These are phyloP conservation scores for Trichoderma arundinaceum DNA, from an alignment of 2,329 filamentous ascomycete species.

Conservation along the genomic window DNA sequence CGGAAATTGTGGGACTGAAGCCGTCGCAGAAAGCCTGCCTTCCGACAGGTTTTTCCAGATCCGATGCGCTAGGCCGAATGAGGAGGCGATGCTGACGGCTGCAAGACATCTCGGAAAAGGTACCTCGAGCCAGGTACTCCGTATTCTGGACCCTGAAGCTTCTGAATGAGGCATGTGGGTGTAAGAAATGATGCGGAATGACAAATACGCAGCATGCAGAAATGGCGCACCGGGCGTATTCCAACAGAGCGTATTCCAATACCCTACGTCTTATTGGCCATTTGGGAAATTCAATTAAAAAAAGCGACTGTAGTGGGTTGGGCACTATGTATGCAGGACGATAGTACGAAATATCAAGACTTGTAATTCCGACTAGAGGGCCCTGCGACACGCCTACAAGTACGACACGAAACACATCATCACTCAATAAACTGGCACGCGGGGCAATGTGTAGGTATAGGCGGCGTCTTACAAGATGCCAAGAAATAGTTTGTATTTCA, in stretches of 20 bases:
- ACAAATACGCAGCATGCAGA: background rate
- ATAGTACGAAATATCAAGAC: background rate
- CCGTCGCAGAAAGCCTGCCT: background rate
- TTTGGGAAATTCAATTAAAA: background rate
- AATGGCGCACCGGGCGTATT: background rate
- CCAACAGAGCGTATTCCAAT: background rate
- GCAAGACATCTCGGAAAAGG: background rate
- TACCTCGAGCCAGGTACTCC: too few species aligned
- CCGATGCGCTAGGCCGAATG: background rate
- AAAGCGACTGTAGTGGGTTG: background rate
- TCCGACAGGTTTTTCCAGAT: constrained; percentile 21
- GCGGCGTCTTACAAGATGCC: constrained; percentile 22
- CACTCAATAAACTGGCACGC: background rate
- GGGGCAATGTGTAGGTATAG: background rate
- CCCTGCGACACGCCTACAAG: background rate
- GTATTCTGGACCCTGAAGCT: too few species aligned
- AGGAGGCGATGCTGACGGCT: background rate
- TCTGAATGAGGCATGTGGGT: too few species aligned
- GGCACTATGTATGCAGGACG: background rate
- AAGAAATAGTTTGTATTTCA: constrained; percentile 11
- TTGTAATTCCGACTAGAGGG: too few species aligned
- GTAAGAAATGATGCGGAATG: background rate
- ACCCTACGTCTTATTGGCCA: background rate
- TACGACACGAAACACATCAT: background rate
- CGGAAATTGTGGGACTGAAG: background rate